Conservation (phyloP, 192 early-diverging fungal species). For the Coemansia sp. region DNA sequence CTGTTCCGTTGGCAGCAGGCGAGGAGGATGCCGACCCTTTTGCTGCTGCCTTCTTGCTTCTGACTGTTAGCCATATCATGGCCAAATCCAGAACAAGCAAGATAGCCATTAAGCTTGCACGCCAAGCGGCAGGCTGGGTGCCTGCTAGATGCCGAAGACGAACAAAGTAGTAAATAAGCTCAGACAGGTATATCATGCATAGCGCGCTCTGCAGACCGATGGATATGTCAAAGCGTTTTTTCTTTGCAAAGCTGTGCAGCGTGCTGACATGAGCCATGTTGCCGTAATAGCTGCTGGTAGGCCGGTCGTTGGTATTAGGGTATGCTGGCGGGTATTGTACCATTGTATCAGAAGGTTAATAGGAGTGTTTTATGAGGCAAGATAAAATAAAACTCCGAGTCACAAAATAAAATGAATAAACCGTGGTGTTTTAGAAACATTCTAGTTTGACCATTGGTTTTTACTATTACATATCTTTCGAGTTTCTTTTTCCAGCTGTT, state of each 20-base stretch:
- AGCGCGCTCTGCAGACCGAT: conserved; percentile 42
- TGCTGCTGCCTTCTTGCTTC: conserved; percentile 21
- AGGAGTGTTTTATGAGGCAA: background rate
- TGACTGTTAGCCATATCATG: conserved; percentile 49
- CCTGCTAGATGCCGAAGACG: conserved; percentile 39
- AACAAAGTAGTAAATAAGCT: conserved; percentile 48
- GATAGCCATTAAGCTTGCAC: conserved; percentile 43
- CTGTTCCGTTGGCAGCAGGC: background rate
- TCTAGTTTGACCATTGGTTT: no score
- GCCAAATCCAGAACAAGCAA: conserved; percentile 40
- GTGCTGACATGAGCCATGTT: conserved; percentile 8
- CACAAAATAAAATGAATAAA: no score
- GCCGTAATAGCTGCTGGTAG: conserved; percentile 15
- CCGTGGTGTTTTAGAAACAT: no score
- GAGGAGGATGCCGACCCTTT: background rate
- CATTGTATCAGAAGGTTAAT: background rate
- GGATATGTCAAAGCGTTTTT: conserved; percentile 46
- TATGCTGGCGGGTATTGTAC: conserved; percentile 6
- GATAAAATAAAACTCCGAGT: no score
- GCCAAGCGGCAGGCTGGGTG: conserved; percentile 40
- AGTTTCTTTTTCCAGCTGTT: no score
- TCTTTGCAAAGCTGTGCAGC: conserved; percentile 18
- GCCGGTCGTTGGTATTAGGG: background rate
- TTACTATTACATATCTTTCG: no score
- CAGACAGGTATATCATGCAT: conserved; percentile 32